Conservation (phyloP, 768 basidiomycete species). For the Macrolepiota fuliginosa region DNA sequence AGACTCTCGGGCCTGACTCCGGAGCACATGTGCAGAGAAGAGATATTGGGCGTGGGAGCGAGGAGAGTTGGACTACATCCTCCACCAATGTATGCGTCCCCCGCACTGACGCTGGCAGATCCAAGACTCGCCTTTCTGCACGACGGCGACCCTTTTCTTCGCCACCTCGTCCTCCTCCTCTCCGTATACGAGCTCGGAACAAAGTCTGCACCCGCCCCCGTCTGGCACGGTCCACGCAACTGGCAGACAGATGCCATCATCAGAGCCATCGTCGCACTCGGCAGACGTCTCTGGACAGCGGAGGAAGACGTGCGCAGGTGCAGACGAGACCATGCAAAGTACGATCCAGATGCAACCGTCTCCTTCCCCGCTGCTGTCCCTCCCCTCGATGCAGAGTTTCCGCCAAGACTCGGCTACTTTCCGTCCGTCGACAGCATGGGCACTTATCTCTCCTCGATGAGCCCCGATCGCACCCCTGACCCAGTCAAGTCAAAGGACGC, state of each 20-base stretch:
- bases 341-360: constrained; percentile 3
- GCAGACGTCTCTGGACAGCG: constrained; percentile 53
- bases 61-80: not conserved
- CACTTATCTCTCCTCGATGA: not conserved
- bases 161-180: constrained; percentile 54
- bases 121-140: not conserved
- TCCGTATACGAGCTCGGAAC: constrained; percentile 54
- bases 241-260: constrained; percentile 59
- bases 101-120: not conserved
- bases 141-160: constrained; percentile 22
- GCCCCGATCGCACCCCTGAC: not conserved
- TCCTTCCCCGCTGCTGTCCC: constrained; percentile 6
- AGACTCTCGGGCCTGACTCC: no score
- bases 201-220: constrained; percentile 37
- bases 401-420: constrained; percentile 2
- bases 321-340: not conserved
- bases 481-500: not conserved
- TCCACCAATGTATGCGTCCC: not conserved
- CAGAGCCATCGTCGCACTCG: constrained; percentile 47
- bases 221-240: constrained; percentile 48
- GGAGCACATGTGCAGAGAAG: not conserved
- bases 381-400: constrained; percentile 4
- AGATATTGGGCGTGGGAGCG: not conserved
- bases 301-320: constrained; percentile 33
- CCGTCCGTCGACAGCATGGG: not conserved